phyloP scores from a whole-genome alignment of 768 basidiomycete genomes.

The Mycena vulgaris region DNA sequence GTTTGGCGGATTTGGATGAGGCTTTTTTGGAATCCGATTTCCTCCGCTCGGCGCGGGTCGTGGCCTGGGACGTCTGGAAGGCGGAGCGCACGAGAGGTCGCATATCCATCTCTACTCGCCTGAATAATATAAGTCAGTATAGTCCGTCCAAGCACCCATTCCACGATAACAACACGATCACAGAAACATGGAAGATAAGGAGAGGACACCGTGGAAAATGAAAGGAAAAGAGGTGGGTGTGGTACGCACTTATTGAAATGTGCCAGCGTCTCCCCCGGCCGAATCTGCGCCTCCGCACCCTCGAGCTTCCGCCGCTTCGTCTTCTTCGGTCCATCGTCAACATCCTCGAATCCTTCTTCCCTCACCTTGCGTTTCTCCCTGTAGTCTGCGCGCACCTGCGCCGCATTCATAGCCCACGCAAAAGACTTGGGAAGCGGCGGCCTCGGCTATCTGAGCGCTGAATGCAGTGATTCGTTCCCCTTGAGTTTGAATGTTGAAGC shows the following conservation, averaged over 20 bases:
- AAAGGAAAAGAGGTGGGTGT: too few species aligned
- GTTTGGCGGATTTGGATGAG: neutral
- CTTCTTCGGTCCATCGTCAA: constrained; percentile 36
- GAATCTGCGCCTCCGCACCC: constrained; percentile 57
- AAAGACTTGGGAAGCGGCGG: too few species aligned
- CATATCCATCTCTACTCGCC: constrained; percentile 83
- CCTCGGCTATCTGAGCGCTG: too few species aligned
- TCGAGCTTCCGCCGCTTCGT: constrained; percentile 35
- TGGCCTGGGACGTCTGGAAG: constrained; percentile 68
- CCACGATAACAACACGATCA: too few species aligned
- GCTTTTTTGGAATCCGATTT: constrained; percentile 20
- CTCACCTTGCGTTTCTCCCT: constrained; percentile 48
- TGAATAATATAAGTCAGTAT: constrained; percentile 43
- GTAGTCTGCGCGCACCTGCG: constrained; percentile 69
- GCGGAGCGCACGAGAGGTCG: constrained; percentile 76
- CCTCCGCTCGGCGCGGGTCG: constrained; percentile 61
- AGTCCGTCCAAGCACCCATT: too few species aligned
- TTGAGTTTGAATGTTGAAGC: too few species aligned
- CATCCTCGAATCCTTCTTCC: constrained; percentile 9
- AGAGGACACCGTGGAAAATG: too few species aligned
- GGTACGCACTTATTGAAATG: constrained; percentile 81
- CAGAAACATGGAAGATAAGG: too few species aligned
- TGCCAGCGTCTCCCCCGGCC: constrained; percentile 78
- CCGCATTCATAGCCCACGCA: too few species aligned
- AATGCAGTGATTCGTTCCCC: too few species aligned